These are phyloP conservation scores for Ganoderma meredithae DNA, from an alignment of 1,284 basidiomycete species.

Conservation along the genomic window DNA sequence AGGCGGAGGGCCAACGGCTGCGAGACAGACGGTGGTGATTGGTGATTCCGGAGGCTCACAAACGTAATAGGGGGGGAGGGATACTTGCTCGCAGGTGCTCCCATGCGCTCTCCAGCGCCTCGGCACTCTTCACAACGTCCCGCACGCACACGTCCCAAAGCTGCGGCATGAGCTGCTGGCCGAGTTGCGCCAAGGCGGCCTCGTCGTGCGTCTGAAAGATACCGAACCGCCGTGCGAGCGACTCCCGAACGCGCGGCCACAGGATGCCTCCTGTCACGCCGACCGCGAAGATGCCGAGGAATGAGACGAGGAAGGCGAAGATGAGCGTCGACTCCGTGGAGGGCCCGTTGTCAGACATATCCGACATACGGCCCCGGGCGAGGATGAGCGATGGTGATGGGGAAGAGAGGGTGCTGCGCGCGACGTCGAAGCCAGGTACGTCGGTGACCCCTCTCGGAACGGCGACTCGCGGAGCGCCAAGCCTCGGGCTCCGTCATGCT, in stretches of 20 bases:
- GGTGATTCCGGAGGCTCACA: slow-evolving; percentile 12
- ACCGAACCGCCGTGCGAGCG: slow-evolving; percentile 11
- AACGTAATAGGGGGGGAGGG: slow-evolving; percentile 14
- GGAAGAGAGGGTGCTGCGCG: background rate
- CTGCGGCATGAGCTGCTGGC: slow-evolving; percentile 1
- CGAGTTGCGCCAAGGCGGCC: background rate
- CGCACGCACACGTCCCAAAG: slow-evolving; percentile 25
- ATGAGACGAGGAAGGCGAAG: slow-evolving; percentile 28
- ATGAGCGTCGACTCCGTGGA: slow-evolving; percentile 22
- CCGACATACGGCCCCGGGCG: background rate
- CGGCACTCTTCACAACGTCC: slow-evolving; percentile 18
- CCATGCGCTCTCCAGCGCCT: slow-evolving; percentile 25
- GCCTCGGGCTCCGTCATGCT: background rate
- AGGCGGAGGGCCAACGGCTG: slow-evolving; percentile 30
- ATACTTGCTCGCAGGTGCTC: slow-evolving; percentile 29
- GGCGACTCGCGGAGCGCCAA: slow-evolving; percentile 1
- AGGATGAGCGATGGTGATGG: background rate
- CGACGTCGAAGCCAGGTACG: background rate
- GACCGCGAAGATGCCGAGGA: slow-evolving; percentile 23
- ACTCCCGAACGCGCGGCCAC: slow-evolving; percentile 22
- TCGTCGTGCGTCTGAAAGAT: slow-evolving; percentile 5
- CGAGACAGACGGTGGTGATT: background rate
- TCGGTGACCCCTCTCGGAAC: slow-evolving; percentile 1
- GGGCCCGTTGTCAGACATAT: background rate
- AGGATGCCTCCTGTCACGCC: slow-evolving; percentile 20